phyloP scores from a whole-genome alignment of 2,329 filamentous ascomycete species.

The Apiospora malaysiana region DNA sequence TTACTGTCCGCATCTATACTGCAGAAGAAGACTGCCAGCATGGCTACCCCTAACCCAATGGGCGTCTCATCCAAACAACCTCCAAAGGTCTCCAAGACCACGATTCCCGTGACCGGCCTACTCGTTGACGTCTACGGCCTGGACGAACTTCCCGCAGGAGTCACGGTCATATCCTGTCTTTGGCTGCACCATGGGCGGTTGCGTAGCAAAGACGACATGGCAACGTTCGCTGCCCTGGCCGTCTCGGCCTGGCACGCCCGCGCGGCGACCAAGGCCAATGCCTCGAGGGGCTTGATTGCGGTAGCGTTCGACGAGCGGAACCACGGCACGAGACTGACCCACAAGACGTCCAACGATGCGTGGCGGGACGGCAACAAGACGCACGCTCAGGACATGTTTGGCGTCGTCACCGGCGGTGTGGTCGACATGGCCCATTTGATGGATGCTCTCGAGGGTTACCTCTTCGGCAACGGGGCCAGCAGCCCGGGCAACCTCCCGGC shows the following conservation, averaged over 20 bases:
- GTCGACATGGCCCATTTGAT: constrained; percentile 78
- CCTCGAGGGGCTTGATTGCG: constrained; percentile 70
- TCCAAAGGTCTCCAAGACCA: constrained; percentile 57
- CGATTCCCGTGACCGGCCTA: constrained; percentile 78
- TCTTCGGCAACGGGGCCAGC: constrained; percentile 57
- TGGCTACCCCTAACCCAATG: constrained; percentile 18
- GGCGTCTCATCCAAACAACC: background rate
- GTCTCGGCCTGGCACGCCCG: constrained; percentile 61
- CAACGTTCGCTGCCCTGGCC: constrained; percentile 70
- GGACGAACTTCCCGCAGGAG: constrained; percentile 65
- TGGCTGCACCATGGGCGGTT: constrained; percentile 89
- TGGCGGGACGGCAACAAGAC: constrained; percentile 80
- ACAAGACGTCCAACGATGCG: constrained; percentile 71
- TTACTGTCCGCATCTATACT: background rate
- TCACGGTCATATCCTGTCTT: constrained; percentile 72
- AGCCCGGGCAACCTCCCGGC: constrained; percentile 24
- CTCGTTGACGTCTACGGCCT: constrained; percentile 82
- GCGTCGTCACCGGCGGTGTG: constrained; percentile 73
- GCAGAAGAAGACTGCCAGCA: background rate
- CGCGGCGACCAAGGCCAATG: constrained; percentile 26
- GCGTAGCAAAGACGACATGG: constrained; percentile 75
- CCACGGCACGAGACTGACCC: constrained; percentile 77
- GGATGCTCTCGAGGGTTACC: constrained; percentile 76
- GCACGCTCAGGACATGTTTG: constrained; percentile 94
- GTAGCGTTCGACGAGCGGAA: constrained; percentile 92